Evolutionary conservation across 768 basidiomycete species (phyloP), one percentile per base, ranked within the genome.

Genomic region (Sutorius australiensis): DNA sequence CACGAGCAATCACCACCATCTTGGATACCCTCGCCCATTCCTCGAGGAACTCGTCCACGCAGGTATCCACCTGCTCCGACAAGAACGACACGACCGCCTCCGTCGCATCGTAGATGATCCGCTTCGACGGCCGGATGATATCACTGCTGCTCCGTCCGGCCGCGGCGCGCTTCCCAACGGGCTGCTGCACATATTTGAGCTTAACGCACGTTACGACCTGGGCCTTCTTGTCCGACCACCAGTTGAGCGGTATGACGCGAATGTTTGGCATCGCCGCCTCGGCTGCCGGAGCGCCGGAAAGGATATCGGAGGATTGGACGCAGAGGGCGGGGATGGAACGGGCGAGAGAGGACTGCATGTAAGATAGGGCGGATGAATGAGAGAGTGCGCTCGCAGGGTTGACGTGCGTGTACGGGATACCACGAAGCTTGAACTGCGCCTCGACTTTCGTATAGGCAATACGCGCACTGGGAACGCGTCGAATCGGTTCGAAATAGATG

Each of bases 231-330:
- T 87, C 82, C 4, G 86, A 87, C 93, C 93, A 95, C 93, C 93
- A 95, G 56, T 92, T 86, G 14, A 92, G 75, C 8, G 92, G 89
- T 57, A 92, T 87, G 46, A 95, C 87, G 36, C 87, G 85, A 47
- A 95, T 92, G 63, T 91, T 92, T 7, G 91, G 85, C 89, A 93
- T 91, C 5, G 92, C 92, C 5, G 92, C 92, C 64, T 95, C 92
- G 19, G 86, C 89, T 5, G 92, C 92, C 4, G 89, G 87, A 3
- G 86, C 88, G 7, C 89, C 89, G 0, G 86, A 85, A 19, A 93
- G 75, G 42, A 95, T 87, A 60, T 92, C 82, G 16, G 82, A 77
- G 0, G 92, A 89, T 61, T 87, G 81, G 11, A 95, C 91, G 54
- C 87, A 89, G 3, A 95, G 76, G 1, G 84, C 87, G 0, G 93